Percentiles rank a stretch among this genome's conserved stretches.
phyloP scores from a whole-genome alignment of 1,139 yeast species.

The Entelexis paramagnoliae region DNA sequence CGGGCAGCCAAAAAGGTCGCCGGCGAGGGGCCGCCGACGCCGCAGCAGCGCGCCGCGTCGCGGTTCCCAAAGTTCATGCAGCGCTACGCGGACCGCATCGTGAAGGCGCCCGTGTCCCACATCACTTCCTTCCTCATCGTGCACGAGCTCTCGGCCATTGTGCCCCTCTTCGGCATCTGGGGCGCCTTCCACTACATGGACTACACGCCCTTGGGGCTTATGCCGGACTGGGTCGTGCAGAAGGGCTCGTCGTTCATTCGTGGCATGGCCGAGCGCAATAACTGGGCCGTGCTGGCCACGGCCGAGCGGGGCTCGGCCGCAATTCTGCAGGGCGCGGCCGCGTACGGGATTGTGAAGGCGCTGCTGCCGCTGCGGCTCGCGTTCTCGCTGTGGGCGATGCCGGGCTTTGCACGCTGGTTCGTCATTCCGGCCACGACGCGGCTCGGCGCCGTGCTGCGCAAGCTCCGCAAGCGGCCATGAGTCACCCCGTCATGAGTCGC shows the following conservation, averaged over 20 bases:
- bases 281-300: conserved; percentile 29
- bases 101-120: conserved; percentile 57
- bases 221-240: conserved; percentile 57
- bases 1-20: conserved; percentile 23
- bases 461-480: conserved; percentile 1
- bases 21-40: conserved; percentile 6
- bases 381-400: conserved; percentile 50
- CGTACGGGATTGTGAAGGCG: conserved; percentile 67
- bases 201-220: conserved; percentile 37
- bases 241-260: conserved; percentile 55
- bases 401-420: conserved; percentile 53
- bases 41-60: conserved; percentile 4
- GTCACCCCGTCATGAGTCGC: background rate
- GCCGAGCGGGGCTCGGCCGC: conserved; percentile 47
- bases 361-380: conserved; percentile 49
- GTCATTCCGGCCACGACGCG: conserved; percentile 38
- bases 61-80: conserved; percentile 40
- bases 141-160: conserved; percentile 79
- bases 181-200: conserved; percentile 52
- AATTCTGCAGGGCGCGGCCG: conserved; percentile 75
- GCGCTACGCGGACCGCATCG: conserved; percentile 42
- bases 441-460: background rate
- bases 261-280: conserved; percentile 34
- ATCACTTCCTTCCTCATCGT: conserved; percentile 63
- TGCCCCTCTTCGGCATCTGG: conserved; percentile 73